phyloP scores from a whole-genome alignment of 805 yeast species.

The Maudiozyma barnettii region DNA sequence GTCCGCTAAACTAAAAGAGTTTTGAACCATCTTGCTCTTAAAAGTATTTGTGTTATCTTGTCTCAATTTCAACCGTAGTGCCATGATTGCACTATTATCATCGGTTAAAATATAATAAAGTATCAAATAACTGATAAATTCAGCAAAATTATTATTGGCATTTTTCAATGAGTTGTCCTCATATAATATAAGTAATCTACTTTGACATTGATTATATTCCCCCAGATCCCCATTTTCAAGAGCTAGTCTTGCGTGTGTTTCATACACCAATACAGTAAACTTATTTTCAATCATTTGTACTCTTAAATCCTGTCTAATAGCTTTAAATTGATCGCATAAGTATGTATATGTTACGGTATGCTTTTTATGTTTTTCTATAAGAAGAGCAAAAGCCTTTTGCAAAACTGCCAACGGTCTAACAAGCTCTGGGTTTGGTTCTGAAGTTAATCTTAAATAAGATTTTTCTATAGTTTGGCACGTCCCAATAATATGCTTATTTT shows the following conservation, averaged over 20 bases:
- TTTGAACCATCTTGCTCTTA: slow-evolving; percentile 15
- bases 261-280: slow-evolving; percentile 73
- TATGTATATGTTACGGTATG: slow-evolving; percentile 58
- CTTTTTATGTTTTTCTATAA: slow-evolving; percentile 43
- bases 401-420: slow-evolving; percentile 69
- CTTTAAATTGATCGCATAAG: slow-evolving; percentile 80
- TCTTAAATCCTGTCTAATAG: slow-evolving; percentile 85
- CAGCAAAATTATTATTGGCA: slow-evolving; percentile 33
- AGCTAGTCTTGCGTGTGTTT: slow-evolving; percentile 80
- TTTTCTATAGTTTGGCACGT: slow-evolving; percentile 60
- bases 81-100: slow-evolving; percentile 34
- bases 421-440: slow-evolving; percentile 77
- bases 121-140: slow-evolving; percentile 64
- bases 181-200: slow-evolving; percentile 62
- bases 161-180: slow-evolving; percentile 30
- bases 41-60: slow-evolving; percentile 10
- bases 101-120: slow-evolving; percentile 68
- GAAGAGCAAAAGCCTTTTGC: slow-evolving; percentile 43
- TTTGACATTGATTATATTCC: slow-evolving; percentile 91
- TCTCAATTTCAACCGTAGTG: slow-evolving; percentile 16
- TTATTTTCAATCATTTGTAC: slow-evolving; percentile 79
- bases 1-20: slow-evolving; percentile 26
- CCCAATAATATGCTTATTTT: slow-evolving; percentile 46
- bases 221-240: slow-evolving; percentile 77
- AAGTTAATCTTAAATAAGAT: slow-evolving; percentile 71